Percentiles rank a stretch among this genome's conserved stretches.
phyloP scores from a whole-genome alignment of 2,329 filamentous ascomycete species.

The Colletotrichum sojae region DNA sequence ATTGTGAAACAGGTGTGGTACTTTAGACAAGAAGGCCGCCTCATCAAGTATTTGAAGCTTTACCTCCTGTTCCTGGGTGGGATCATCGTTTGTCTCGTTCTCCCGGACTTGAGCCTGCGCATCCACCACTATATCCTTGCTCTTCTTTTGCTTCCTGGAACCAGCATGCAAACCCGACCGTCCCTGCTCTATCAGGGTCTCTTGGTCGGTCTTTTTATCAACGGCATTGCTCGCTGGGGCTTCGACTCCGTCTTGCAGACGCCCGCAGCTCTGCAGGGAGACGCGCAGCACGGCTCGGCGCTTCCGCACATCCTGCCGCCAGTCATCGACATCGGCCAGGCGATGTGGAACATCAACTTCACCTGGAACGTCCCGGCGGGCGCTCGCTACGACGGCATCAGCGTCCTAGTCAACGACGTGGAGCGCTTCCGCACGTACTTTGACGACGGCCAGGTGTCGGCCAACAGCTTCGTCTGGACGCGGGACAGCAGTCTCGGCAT shows the following conservation, averaged over 20 bases:
- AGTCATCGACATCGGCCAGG: slow-evolving; percentile 59
- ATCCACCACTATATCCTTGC: slow-evolving; percentile 97
- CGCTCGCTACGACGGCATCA: slow-evolving; percentile 79
- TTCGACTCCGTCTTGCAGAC: slow-evolving; percentile 93
- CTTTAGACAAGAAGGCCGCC: slow-evolving; percentile 86
- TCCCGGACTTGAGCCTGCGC: slow-evolving; percentile 85
- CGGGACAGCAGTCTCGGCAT: slow-evolving; percentile 60
- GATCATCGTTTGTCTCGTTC: slow-evolving; percentile 78
- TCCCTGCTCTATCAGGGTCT: slow-evolving; percentile 91
- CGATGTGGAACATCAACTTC: slow-evolving; percentile 77
- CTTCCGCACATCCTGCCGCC: slow-evolving; percentile 69
- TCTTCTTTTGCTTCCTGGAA: slow-evolving; percentile 88
- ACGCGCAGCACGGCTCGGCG: slow-evolving; percentile 73
- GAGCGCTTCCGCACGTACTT: slow-evolving; percentile 84
- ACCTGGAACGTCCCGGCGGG: slow-evolving; percentile 62
- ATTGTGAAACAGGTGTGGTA: slow-evolving; percentile 84
- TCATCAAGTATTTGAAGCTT: slow-evolving; percentile 82
- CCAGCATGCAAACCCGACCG: slow-evolving; percentile 88
- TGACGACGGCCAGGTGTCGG: slow-evolving; percentile 63
- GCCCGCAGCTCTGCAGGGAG: slow-evolving; percentile 77
- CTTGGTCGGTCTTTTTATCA: slow-evolving; percentile 91
- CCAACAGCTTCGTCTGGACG: slow-evolving; percentile 71
- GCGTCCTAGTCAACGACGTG: slow-evolving; percentile 87
- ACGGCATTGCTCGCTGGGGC: slow-evolving; percentile 93
- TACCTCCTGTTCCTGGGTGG: slow-evolving; percentile 78